Percentiles rank a stretch among this genome's conserved stretches.
Evolutionary conservation across 2,329 filamentous ascomycete genomes (phyloP).

Genomic region (Monosporascus sp.): DNA sequence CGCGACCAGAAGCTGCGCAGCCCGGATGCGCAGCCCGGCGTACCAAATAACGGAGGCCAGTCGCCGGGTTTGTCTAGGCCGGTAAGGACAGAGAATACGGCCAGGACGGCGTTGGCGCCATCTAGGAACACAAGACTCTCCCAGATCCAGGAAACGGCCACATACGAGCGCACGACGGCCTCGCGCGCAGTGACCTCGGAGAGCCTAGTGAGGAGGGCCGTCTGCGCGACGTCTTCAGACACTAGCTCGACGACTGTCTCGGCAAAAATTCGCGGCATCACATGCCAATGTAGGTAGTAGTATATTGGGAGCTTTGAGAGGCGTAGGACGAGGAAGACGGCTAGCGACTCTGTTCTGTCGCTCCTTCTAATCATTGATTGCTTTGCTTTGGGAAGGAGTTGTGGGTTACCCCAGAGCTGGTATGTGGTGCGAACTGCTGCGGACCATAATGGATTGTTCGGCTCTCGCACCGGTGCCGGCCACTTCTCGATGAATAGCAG

Average conservation of each 20-base stretch:
- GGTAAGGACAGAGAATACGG: neutral
- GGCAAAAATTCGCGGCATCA: neutral
- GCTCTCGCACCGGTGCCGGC: neutral
- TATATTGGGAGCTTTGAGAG: neutral
- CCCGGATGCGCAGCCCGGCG: neutral
- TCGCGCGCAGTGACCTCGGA: conserved; percentile 1
- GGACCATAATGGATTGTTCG: neutral
- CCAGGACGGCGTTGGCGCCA: conserved; percentile 4
- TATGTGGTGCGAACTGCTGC: neutral
- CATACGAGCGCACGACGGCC: neutral
- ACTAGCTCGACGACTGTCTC: conserved; percentile 1
- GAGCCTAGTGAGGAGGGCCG: neutral
- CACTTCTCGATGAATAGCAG: conserved; percentile 1
- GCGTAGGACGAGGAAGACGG: neutral
- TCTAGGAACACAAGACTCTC: conserved; percentile 6
- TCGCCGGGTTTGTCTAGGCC: conserved; percentile 5
- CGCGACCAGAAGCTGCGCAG: conserved; percentile 6
- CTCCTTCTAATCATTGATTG: neutral
- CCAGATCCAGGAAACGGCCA: conserved; percentile 4
- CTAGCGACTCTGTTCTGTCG: neutral
- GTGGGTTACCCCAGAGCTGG: conserved; percentile 1
- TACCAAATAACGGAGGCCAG: conserved; percentile 8
- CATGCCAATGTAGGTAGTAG: neutral
- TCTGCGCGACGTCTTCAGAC: conserved; percentile 1
- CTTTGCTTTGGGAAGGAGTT: neutral